Conservation (phyloP, 2,329 filamentous ascomycete species). For the Colletotrichum sp. region DNA sequence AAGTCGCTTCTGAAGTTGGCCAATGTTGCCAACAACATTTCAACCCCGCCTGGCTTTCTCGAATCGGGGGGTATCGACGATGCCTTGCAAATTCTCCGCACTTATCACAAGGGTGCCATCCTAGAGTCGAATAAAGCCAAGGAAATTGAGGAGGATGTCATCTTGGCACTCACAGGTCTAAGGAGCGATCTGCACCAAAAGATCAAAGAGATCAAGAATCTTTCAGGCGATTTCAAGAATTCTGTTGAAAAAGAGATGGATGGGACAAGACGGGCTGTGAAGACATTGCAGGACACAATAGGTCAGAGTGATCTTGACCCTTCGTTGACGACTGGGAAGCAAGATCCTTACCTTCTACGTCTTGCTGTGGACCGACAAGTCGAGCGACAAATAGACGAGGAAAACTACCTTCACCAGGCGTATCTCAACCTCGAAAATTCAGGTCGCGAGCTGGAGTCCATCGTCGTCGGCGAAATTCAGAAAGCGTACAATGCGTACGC, state of each 20-base stretch:
- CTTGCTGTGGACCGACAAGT: constrained; percentile 88
- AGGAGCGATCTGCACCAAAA: constrained; percentile 91
- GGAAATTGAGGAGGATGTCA: constrained; percentile 91
- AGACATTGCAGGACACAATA: constrained; percentile 80
- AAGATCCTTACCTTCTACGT: constrained; percentile 89
- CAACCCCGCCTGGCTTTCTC: constrained; percentile 77
- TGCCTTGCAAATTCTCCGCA: constrained; percentile 78
- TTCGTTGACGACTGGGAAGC: constrained; percentile 77
- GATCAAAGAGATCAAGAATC: constrained; percentile 96
- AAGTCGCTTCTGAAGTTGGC: constrained; percentile 85
- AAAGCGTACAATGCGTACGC: constrained; percentile 97
- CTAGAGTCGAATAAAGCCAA: constrained; percentile 85
- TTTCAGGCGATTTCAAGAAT: constrained; percentile 96
- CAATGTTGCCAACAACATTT: constrained; percentile 82
- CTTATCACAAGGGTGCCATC: constrained; percentile 82
- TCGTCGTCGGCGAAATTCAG: constrained; percentile 96
- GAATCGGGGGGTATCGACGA: constrained; percentile 85
- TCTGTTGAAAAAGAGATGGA: constrained; percentile 96
- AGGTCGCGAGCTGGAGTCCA: constrained; percentile 92
- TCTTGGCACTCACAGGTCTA: constrained; percentile 83
- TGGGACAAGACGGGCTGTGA: constrained; percentile 77
- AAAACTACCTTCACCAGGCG: constrained; percentile 95
- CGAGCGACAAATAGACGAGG: constrained; percentile 92
- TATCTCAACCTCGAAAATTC: constrained; percentile 95
- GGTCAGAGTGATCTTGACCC: constrained; percentile 81